Evolutionary conservation across 2,329 filamentous ascomycete species (phyloP).

Genomic region (Stachybotrys echinatus): DNA sequence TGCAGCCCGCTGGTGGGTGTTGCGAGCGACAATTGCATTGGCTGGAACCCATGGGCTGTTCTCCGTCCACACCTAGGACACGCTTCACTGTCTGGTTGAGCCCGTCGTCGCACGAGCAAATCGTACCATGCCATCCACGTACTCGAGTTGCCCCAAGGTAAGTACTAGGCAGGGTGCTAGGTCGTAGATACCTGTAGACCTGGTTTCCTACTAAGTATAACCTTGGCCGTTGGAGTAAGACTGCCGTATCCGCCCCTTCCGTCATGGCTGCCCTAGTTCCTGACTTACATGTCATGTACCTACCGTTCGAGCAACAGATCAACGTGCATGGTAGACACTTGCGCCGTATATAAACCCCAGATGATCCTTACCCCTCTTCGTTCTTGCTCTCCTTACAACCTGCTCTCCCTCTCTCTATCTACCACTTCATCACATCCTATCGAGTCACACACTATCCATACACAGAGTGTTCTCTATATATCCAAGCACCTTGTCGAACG

Average conservation of each 20-base stretch:
- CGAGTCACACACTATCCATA: not conserved
- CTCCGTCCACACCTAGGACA: too few relatives aligned
- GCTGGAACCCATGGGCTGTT: not conserved
- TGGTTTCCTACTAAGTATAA: too few relatives aligned
- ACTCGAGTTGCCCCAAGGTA: not conserved
- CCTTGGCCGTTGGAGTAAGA: not conserved
- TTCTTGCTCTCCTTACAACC: not conserved
- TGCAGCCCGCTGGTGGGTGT: not conserved
- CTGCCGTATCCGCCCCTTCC: not conserved
- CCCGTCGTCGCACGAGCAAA: not conserved
- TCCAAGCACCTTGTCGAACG: not conserved
- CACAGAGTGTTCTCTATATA: not conserved
- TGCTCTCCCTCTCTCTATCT: too few relatives aligned
- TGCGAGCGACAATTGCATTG: not conserved
- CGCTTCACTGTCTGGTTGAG: not conserved
- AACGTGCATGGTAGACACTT: not conserved
- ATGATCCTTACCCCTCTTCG: conserved; percentile 3
- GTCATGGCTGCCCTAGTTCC: conserved; percentile 33
- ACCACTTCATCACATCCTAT: not conserved
- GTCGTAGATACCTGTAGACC: too few relatives aligned
- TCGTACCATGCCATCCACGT: not conserved
- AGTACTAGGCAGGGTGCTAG: too few relatives aligned
- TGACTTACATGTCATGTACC: not conserved
- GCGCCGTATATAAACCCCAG: not conserved
- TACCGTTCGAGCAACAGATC: not conserved